phyloP scores from a whole-genome alignment of 2,329 filamentous ascomycete genomes.

The Aureobasidium sp. region DNA sequence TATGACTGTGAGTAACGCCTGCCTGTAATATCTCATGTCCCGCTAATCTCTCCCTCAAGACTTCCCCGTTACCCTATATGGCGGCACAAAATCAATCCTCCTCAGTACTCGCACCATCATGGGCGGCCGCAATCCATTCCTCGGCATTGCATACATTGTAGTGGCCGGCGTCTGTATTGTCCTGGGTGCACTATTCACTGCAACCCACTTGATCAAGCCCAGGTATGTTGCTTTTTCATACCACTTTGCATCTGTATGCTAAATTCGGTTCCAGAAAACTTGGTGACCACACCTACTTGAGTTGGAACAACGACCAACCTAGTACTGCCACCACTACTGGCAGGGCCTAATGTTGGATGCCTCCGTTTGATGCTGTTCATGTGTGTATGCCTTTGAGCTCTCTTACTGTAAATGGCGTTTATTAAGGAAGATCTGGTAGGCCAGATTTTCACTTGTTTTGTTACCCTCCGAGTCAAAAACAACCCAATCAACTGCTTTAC shows the following conservation, averaged over 20 bases:
- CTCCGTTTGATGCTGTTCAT: conserved; percentile 8
- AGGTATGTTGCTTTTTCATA: conserved; percentile 47
- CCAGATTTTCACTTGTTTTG: background rate
- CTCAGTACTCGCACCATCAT: conserved; percentile 87
- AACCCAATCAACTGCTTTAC: background rate
- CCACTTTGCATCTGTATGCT: background rate
- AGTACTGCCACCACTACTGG: conserved; percentile 47
- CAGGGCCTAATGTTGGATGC: conserved; percentile 22
- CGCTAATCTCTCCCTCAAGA: conserved; percentile 41
- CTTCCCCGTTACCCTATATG: conserved; percentile 70
- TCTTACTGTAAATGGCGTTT: conserved; percentile 6
- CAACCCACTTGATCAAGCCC: conserved; percentile 84
- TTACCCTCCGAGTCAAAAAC: background rate
- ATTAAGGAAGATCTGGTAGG: background rate
- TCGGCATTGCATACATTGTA: conserved; percentile 92
- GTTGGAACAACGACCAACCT: conserved; percentile 74
- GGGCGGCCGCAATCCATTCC: conserved; percentile 89
- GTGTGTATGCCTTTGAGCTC: conserved; percentile 5
- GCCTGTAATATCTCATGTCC: background rate
- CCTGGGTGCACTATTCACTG: conserved; percentile 78
- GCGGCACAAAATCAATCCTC: conserved; percentile 81
- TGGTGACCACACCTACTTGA: conserved; percentile 93
- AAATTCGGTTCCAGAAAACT: conserved; percentile 60
- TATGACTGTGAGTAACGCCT: conserved; percentile 58
- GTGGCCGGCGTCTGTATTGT: conserved; percentile 89